Evolutionary conservation across 768 basidiomycete genomes (phyloP).

Genomic region (Tricholomella constricta): DNA sequence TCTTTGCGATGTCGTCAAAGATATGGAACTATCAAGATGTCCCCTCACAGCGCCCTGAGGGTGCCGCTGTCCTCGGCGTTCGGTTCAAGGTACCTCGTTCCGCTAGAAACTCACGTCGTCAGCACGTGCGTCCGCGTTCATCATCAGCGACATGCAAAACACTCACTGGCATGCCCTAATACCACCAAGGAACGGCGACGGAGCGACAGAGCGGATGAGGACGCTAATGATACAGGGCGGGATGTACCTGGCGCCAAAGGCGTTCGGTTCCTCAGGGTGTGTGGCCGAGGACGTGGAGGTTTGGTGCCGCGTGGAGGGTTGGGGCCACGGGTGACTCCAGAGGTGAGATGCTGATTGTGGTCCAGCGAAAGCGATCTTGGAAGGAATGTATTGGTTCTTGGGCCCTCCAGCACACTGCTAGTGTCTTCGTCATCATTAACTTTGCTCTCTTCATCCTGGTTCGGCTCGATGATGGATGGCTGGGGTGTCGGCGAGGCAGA

Average conservation of each 20-base stretch:
- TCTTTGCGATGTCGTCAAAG: slow-evolving; percentile 19
- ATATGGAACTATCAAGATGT: slow-evolving; percentile 12
- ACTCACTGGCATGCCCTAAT: no score
- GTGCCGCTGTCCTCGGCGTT: no score
- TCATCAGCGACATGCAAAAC: no score
- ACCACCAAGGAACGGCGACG: no score
- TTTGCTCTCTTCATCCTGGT: slow-evolving; percentile 9
- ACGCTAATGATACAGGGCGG: slow-evolving; percentile 32
- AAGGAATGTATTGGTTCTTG: neutral
- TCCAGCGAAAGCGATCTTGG: slow-evolving; percentile 14
- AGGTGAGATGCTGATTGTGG: slow-evolving; percentile 9
- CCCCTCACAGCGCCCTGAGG: neutral
- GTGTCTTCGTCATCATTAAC: slow-evolving; percentile 10
- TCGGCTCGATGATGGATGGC: slow-evolving; percentile 27
- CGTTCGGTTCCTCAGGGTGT: slow-evolving; percentile 1
- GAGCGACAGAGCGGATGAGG: slow-evolving; percentile 33
- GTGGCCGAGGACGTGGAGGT: no score
- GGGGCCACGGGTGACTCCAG: neutral
- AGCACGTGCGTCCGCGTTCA: no score
- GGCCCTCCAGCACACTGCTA: slow-evolving; percentile 2
- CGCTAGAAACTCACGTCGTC: no score
- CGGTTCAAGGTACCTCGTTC: no score
- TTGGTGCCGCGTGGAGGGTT: slow-evolving; percentile 5
- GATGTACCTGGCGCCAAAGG: neutral
- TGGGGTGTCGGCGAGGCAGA: slow-evolving; percentile 18